Base-by-base conservation (phyloP, 371 early-diverging fungal species). In the Mucor sp. region DNA sequence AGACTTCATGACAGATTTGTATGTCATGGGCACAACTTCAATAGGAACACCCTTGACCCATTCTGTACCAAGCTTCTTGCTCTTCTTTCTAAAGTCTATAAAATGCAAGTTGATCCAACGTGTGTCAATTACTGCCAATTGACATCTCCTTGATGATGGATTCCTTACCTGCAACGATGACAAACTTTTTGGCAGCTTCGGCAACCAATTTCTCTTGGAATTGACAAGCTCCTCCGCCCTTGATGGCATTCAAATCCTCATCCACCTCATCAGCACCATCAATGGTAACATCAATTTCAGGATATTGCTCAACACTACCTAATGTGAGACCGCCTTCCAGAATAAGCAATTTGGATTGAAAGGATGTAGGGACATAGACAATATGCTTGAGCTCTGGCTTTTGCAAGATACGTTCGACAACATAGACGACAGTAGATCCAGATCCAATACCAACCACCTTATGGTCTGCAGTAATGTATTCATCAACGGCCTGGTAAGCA, bases 181-280 rank as follows among this genome's bases (percentile, higher is more conserved):
- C 87, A 76, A 94, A 92, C 72, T 86, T 87, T 57, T 85, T 85
- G n/a, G 95, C 87, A 3, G 90, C 90, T 63, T 87, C 84, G 25
- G 96, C 96, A 27, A 97, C 95, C 17, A 96, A 83, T 79, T 94
- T 96, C 71, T 97, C 97, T 70, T 94, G 95, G 70, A 96, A 82
- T 57, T 94, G 96, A 66, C 96, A 95, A 19, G 86, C 97, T 55
- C 97, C 97, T 19, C 97, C 97, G 17, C 97, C 97, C 80, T 97
- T 97, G 76, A 97, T 97, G 30, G 89, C 91, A 74, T 95, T 94
- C 62, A 94, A 75, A 39, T 88, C 72, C 12, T 77, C 62, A 63
- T 94, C 93, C n/a, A 91, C 92, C 80, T 97, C 97, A 77, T 97
- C 97, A 4, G 96, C 97, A 15, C 97, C 96, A 65, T 97, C 97